Evolutionary conservation across 805 yeast genomes (phyloP), one percentile per base, ranked within the genome.

Genomic region (Phaffomyces opuntiae): DNA sequence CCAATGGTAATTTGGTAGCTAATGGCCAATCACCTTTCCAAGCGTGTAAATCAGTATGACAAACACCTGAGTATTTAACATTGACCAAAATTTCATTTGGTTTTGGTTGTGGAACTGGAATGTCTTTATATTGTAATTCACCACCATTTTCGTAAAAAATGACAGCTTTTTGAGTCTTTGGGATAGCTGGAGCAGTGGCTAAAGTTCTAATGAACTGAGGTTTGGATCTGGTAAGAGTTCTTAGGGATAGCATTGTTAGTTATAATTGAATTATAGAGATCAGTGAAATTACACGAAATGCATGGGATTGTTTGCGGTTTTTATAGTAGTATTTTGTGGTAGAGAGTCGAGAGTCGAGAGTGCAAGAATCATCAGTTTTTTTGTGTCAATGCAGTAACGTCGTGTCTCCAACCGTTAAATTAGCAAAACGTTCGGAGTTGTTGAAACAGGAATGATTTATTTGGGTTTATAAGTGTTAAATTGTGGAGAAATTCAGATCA

Each of bases 1-100:
- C 80, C 54, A 78, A 63, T 26, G 83, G 83, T 53, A 78, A 65
- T 56, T 78, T 78, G 43, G 75, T 70, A 16, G 64, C 65, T 54
- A 77, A 62, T 43, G 83, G 82, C 84, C 83, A 78, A 59, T 78
- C 83, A 51, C 83, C 83, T 56, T 78, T 75, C 81, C 81, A 78
- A 36, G 83, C 83, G 60, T 78, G 83, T 58, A 78, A 68, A 60
- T 78, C 83, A 5, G 83, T 77, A 63, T 78, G 83, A 57, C 83
- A 78, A 21, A 78, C 83, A 60, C 83, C 83, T 5, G 83, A 78
- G 63, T 77, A 78, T 62, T 76, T 74, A 57, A 78, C 78, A 55
- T 78, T 74, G 60, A 78, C 65, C 57, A 78, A 64, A 46, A 78
- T 63, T 59, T 78, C 83, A 52, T 74, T 77, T 45, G 81, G 66